Percentiles rank a stretch among this genome's conserved stretches.
Conservation (phyloP, 352 stramenopile species). For the Pythium monospermum region DNA sequence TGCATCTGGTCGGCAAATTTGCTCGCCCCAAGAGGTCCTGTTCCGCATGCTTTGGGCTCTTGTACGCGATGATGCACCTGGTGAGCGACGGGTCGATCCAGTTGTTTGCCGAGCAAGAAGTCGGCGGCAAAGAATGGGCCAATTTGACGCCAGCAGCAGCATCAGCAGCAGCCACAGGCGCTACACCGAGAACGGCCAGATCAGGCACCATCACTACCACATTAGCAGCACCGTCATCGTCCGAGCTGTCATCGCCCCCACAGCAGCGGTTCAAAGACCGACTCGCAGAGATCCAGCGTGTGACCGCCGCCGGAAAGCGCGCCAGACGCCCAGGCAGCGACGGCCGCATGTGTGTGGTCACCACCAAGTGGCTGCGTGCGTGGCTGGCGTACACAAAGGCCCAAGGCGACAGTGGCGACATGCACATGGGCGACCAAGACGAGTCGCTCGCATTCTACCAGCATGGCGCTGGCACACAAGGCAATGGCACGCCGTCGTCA, state of each 20-base stretch:
- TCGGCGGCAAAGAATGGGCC: constrained; percentile 21
- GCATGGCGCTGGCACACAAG: not conserved
- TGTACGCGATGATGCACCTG: constrained; percentile 47
- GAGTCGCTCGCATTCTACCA: not conserved
- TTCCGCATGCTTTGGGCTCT: constrained; percentile 50
- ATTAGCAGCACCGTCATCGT: no score
- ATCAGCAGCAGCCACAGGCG: constrained; percentile 8
- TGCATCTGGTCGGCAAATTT: constrained; percentile 49
- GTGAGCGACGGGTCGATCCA: constrained; percentile 35
- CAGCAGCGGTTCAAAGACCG: constrained; percentile 44
- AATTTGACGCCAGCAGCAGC: constrained; percentile 11
- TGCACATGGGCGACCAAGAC: no score
- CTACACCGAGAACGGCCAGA: no score
- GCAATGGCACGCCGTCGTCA: not conserved
- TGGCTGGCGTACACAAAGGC: constrained; percentile 61
- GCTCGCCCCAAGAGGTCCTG: constrained; percentile 48
- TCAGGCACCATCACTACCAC: no score
- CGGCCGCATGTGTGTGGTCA: constrained; percentile 58
- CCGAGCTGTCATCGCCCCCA: constrained; percentile 27
- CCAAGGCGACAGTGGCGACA: constrained; percentile 13
- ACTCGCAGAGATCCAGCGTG: constrained; percentile 57
- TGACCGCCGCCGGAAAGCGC: constrained; percentile 60
- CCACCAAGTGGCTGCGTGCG: constrained; percentile 43
- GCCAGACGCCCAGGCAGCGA: constrained; percentile 44
- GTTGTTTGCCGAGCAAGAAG: constrained; percentile 21